Base-by-base conservation (phyloP, 345 rosid genomes). In the Bretschneidera sinensis region DNA sequence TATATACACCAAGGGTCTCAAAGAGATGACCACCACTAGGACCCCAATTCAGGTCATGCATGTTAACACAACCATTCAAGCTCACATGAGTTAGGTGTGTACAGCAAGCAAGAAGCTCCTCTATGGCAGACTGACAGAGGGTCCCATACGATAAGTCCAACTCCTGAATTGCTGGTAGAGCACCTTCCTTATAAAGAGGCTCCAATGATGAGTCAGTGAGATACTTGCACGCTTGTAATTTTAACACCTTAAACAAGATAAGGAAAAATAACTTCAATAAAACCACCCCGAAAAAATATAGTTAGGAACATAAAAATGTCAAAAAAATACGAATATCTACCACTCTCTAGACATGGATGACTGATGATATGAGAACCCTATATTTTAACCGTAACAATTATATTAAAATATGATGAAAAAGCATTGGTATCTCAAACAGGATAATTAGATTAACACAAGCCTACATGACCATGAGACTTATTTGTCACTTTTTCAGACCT, bases 31-130 rank as follows among this genome's bases (percentile, higher is more conserved):
- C 81, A 73, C 69, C 75, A 75, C 61, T 67, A 61, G 74, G 71
- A 69, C 83, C 88, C 99, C 97, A 94, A 69, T 88, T 83, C 52
- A 94, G 86, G 80, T 94, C 95, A 70, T 91, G 97, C 95, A 94
- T 83, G 69, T 91, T 94, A 47, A 71, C 78, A 69, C 96, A 94
- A 63, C 96, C 99, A 57, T 86, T 91, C 83, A 94, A 83, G 79
- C 97, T 90, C 78, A 91, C 66, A 64, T 88, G 99, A 57, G 95
- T 94, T 64, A 94, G 87, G 69, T 86, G 92, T 15, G 91, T 88
- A 78, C 97, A 90, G 72, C 72, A 83, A 22, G 92, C 83, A 78
- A 94, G 97, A 71, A 94, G 91, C 77, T 91, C 91, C 81, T 88
- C 97, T 60, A 94, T 88, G 59, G 99, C 95, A 43, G 91, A 83